Evolutionary conservation across 257 asterid genomes (phyloP), one percentile per base, ranked within the genome.

Genomic region (Lithospermum erythrorhizon): DNA sequence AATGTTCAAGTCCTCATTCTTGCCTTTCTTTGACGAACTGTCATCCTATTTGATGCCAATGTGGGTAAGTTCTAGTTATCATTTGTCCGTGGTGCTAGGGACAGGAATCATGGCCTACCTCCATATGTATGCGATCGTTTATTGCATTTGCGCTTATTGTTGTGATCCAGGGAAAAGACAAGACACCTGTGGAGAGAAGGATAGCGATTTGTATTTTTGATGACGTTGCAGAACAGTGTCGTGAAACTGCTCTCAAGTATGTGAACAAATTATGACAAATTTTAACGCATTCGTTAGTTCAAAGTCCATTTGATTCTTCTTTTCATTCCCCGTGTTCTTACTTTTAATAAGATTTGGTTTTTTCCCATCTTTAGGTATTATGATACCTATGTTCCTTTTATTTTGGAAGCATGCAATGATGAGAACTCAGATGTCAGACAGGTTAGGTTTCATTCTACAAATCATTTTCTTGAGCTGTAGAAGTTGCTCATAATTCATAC

Each of bases 221-320:
- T 80, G 98, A 93, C 76, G 94, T 93, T 53, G 97, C 98, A 15
- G 98, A 93, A 78, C 98, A 93, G 72, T 93, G 98, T 61, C 87
- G 71, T 68, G 98, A 86, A 69, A 73, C 89, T 52, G 97, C 97
- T 61, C 72, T 86, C 51, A 93, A 82, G 98, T 93, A 71, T 6
- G 81, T 70, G 20, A 62, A 23, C 47, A 21, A 60, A 23, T 57
- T 25, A n/a, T n/a, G n/a, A n/a, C n/a, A n/a, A n/a, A n/a, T n/a
- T 10, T 53, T 53, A 4, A 20, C 21, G 15, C 15, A 11, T n/a
- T 2, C 21, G 21, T 8, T 22, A 53, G 2, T 53, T 56, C 13
- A 55, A 41, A 41, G 49, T 41, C 3, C 17, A 41, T 14, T 41
- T 41, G 49, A 25, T 55, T 23, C 56, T 16, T 45, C 21, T 52